Evolutionary conservation across 192 early-diverging fungal species (phyloP).

Genomic region (Rhizoclosmatium sp.): DNA sequence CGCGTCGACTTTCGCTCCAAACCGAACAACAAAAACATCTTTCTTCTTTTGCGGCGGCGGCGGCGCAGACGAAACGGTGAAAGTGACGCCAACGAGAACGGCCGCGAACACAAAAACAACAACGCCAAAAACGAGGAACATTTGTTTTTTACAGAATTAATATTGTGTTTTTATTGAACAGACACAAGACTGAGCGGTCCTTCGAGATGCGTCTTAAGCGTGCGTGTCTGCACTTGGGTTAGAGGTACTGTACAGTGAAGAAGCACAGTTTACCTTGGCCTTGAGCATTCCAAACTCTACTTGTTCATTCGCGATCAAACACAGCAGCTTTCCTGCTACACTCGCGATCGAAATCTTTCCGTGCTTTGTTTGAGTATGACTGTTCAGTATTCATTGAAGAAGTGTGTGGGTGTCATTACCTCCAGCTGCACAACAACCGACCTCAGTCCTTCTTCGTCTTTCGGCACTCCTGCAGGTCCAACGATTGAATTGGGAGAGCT

Average conservation of each 20-base stretch:
- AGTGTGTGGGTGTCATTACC: neutral
- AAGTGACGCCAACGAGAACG: neutral
- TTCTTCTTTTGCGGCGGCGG: too few relatives aligned
- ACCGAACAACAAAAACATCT: too few relatives aligned
- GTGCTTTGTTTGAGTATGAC: conserved; percentile 15
- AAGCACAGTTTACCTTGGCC: conserved; percentile 43
- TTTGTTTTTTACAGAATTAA: too few relatives aligned
- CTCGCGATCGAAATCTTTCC: conserved; percentile 50
- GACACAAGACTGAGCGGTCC: conserved; percentile 6
- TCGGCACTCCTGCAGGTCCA: conserved; percentile 31
- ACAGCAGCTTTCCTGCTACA: conserved; percentile 49
- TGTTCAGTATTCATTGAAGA: neutral
- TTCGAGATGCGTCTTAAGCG: conserved; percentile 38
- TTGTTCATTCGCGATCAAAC: conserved; percentile 49
- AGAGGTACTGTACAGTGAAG: neutral
- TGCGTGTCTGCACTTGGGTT: conserved; percentile 23
- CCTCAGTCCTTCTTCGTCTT: conserved; percentile 43
- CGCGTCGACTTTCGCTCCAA: too few relatives aligned
- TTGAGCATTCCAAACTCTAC: conserved; percentile 58
- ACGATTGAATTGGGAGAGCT: conserved; percentile 7
- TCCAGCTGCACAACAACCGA: conserved; percentile 50
- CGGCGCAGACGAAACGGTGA: neutral
- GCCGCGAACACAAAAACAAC: neutral
- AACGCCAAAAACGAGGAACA: too few relatives aligned
- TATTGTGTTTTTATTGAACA: neutral